These are phyloP conservation scores for Sporobolomyces phaffii DNA, from an alignment of 768 basidiomycete species.

Conservation along the genomic window DNA sequence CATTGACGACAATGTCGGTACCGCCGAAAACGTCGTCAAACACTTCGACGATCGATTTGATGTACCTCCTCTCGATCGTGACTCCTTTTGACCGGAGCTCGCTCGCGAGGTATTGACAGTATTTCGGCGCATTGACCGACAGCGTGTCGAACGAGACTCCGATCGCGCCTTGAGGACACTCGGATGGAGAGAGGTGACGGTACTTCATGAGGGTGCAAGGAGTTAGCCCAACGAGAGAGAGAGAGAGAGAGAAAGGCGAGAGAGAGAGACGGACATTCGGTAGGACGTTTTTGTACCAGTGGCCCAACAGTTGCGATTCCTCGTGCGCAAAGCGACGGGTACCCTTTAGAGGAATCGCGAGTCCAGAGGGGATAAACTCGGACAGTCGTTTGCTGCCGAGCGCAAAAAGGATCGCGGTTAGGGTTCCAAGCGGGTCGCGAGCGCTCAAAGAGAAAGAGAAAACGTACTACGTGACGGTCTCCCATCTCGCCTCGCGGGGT, in stretches of 20 bases:
- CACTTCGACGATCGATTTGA: slow-evolving; percentile 53
- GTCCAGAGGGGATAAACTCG: slow-evolving; percentile 19
- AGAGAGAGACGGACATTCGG: slow-evolving; percentile 5
- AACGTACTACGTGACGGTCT: slow-evolving; percentile 25
- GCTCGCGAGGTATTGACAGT: slow-evolving; percentile 53
- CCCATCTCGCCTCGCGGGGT: slow-evolving; percentile 23
- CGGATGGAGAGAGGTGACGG: background rate
- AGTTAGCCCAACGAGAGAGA: too few species aligned
- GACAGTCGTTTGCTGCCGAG: background rate
- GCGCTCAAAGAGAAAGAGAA: too few species aligned
- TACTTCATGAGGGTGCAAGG: slow-evolving; percentile 2
- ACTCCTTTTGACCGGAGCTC: slow-evolving; percentile 50
- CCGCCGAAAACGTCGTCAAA: slow-evolving; percentile 47
- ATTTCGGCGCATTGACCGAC: slow-evolving; percentile 54
- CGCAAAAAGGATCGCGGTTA: too few species aligned
- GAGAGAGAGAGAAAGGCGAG: background rate
- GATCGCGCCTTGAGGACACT: slow-evolving; percentile 21
- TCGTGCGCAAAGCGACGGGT: slow-evolving; percentile 8
- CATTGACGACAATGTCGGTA: slow-evolving; percentile 55
- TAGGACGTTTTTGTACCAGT: slow-evolving; percentile 28
- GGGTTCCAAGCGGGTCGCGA: too few species aligned
- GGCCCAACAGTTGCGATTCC: slow-evolving; percentile 13
- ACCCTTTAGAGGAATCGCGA: slow-evolving; percentile 13
- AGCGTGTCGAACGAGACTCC: slow-evolving; percentile 53
- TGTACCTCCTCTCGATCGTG: slow-evolving; percentile 50